Conservation (phyloP, 257 asterid genomes). For the Striga asiatica region DNA sequence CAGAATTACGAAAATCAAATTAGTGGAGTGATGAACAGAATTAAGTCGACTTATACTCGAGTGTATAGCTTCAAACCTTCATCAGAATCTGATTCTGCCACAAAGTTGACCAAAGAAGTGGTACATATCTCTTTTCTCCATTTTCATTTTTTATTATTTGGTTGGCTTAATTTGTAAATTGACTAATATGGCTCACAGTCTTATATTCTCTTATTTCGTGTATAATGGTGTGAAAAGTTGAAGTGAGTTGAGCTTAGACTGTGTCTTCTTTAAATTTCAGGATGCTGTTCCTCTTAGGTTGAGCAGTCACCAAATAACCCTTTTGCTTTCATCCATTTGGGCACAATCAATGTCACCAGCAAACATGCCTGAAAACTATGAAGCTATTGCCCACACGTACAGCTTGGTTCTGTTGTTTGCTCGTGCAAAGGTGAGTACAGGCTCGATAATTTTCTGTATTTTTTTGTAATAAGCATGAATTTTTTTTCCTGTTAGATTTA, state of each 20-base stretch:
- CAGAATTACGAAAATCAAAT: conserved; percentile 20
- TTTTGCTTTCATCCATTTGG: conserved; percentile 84
- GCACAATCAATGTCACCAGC: conserved; percentile 66
- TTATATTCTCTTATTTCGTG: background rate
- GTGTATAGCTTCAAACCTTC: conserved; percentile 46
- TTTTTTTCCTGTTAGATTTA: too few species aligned
- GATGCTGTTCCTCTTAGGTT: conserved; percentile 65
- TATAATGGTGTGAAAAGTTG: background rate
- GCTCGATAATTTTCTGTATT: conserved; percentile 4
- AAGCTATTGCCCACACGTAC: conserved; percentile 93
- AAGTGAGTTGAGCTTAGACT: background rate
- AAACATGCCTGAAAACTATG: conserved; percentile 82
- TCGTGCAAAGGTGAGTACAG: conserved; percentile 63
- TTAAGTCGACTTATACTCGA: conserved; percentile 68
- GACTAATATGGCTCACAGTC: background rate
- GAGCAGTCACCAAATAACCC: conserved; percentile 85
- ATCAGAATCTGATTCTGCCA: conserved; percentile 24
- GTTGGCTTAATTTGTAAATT: background rate
- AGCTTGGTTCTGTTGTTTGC: conserved; percentile 81
- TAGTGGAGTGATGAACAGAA: conserved; percentile 52
- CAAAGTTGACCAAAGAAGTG: conserved; percentile 35
- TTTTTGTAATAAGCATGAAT: background rate
- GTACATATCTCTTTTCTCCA: conserved; percentile 19
- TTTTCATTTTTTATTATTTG: background rate
- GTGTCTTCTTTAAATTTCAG: conserved; percentile 30